phyloP scores from a whole-genome alignment of 2,329 filamentous ascomycete genomes.

The Hypoxylon sp. region DNA sequence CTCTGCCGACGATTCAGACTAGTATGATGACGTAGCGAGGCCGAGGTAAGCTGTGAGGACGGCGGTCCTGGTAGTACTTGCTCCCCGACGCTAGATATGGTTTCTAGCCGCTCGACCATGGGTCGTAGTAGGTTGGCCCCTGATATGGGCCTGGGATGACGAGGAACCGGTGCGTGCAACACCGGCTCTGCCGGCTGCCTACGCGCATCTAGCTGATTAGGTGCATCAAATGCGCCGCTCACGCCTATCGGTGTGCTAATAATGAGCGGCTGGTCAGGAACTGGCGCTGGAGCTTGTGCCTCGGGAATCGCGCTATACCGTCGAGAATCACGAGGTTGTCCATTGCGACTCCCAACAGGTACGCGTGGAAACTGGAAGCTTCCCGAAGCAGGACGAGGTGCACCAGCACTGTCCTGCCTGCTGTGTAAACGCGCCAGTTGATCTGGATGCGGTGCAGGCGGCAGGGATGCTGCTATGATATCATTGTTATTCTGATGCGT shows the following conservation, averaged over 20 bases:
- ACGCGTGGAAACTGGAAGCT: constrained; percentile 58
- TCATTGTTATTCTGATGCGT: constrained; percentile 50
- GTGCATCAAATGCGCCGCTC: constrained; percentile 64
- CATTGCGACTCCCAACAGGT: constrained; percentile 53
- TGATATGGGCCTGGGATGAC: constrained; percentile 58
- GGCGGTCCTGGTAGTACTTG: constrained; percentile 27
- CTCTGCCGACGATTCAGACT: constrained; percentile 63
- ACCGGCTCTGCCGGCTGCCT: constrained; percentile 55
- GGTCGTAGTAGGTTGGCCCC: constrained; percentile 56
- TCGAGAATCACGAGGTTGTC: constrained; percentile 39
- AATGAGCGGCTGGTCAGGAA: constrained; percentile 66
- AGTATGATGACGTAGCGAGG: constrained; percentile 55
- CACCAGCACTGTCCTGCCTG: constrained; percentile 52
- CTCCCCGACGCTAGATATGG: constrained; percentile 58
- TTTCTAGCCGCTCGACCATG: constrained; percentile 66
- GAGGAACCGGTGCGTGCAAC: constrained; percentile 65
- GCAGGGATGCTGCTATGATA: constrained; percentile 52
- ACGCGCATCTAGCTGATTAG: constrained; percentile 51
- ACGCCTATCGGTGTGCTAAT: constrained; percentile 71
- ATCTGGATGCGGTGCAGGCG: constrained; percentile 55
- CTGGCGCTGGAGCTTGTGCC: constrained; percentile 43
- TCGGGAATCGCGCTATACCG: constrained; percentile 44
- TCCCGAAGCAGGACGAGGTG: constrained; percentile 58
- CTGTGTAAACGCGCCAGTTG: constrained; percentile 55
- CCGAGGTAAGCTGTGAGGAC: constrained; percentile 54